A percentile compares a stretch with the other conserved stretches of the same genome.
Evolutionary conservation across 1,284 basidiomycete species (phyloP).

Genomic region (Cryptococcus sp.): DNA sequence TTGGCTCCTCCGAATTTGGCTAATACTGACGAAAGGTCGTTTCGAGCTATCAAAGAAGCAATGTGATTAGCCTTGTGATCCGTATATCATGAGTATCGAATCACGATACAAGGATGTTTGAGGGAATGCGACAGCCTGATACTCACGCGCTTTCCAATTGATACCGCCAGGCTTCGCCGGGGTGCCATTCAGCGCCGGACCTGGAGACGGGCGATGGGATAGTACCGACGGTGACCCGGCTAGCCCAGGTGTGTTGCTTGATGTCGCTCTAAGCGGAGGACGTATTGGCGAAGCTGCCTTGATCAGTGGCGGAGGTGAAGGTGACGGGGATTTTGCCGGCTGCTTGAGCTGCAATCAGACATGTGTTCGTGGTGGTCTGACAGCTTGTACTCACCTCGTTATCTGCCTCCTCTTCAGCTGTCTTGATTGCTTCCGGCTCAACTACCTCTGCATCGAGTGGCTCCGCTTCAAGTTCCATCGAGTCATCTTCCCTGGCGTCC

Average conservation of each 20-base stretch:
- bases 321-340: not conserved
- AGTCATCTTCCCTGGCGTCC: too few species aligned
- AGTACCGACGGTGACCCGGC: not conserved
- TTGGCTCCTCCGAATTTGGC: conserved; percentile 45
- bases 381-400: conserved; percentile 4
- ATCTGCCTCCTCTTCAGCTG: conserved; percentile 16
- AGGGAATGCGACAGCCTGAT: not conserved
- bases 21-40: conserved; percentile 44
- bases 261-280: conserved; percentile 12
- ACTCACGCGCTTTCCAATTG: conserved; percentile 44
- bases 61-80: conserved; percentile 3
- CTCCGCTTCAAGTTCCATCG: not conserved
- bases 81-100: not conserved
- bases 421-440: conserved; percentile 12
- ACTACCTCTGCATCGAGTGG: conserved; percentile 1
- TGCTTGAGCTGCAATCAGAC: too few species aligned
- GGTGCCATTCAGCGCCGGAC: conserved; percentile 23
- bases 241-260: conserved; percentile 16
- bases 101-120: not conserved
- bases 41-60: conserved; percentile 33
- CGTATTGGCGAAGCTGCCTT: conserved; percentile 15
- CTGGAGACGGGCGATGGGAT: conserved; percentile 26
- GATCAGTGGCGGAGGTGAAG: conserved; percentile 7
- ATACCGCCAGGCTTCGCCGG: conserved; percentile 24
- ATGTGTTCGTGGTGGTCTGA: too few species aligned